Evolutionary conservation across 1,139 yeast species (phyloP).

Genomic region (Candida glucosophila): DNA sequence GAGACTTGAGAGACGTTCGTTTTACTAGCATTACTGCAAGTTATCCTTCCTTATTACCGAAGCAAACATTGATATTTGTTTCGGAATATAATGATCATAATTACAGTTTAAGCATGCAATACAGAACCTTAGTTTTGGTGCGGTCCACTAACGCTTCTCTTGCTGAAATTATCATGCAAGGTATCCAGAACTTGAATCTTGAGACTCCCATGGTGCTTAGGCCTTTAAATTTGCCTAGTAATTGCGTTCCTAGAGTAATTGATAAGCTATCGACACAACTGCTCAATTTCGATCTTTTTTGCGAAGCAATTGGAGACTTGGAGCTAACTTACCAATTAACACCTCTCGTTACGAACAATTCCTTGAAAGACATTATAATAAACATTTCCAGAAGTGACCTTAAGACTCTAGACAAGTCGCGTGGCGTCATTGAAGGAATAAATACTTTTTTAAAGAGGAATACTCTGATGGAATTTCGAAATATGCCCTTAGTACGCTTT

Average conservation of each 20-base stretch:
- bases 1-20: slow-evolving; percentile 5
- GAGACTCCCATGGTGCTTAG: slow-evolving; percentile 10
- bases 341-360: slow-evolving; percentile 5
- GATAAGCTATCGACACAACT: slow-evolving; percentile 6
- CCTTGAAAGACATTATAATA: slow-evolving; percentile 14
- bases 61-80: slow-evolving; percentile 7
- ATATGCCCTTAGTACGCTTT: slow-evolving; percentile 14
- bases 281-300: slow-evolving; percentile 1
- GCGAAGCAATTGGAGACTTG: slow-evolving; percentile 8
- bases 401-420: slow-evolving; percentile 5
- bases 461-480: slow-evolving; percentile 14
- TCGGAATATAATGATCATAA: slow-evolving; percentile 1
- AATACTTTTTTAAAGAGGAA: slow-evolving; percentile 11
- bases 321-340: slow-evolving; percentile 8
- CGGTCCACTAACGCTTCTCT: slow-evolving; percentile 5
- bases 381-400: slow-evolving; percentile 17
- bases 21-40: slow-evolving; percentile 1
- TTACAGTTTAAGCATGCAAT: slow-evolving; percentile 1
- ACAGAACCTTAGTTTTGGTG: slow-evolving; percentile 7
- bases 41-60: slow-evolving; percentile 4
- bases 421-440: slow-evolving; percentile 4
- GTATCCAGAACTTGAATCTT: slow-evolving; percentile 5
- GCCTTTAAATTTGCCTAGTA: slow-evolving; percentile 6
- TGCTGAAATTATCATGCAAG: slow-evolving; percentile 2
- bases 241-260: slow-evolving; percentile 7